These are phyloP conservation scores for Moringa oleifera DNA, from an alignment of 345 rosid species.

Conservation along the genomic window DNA sequence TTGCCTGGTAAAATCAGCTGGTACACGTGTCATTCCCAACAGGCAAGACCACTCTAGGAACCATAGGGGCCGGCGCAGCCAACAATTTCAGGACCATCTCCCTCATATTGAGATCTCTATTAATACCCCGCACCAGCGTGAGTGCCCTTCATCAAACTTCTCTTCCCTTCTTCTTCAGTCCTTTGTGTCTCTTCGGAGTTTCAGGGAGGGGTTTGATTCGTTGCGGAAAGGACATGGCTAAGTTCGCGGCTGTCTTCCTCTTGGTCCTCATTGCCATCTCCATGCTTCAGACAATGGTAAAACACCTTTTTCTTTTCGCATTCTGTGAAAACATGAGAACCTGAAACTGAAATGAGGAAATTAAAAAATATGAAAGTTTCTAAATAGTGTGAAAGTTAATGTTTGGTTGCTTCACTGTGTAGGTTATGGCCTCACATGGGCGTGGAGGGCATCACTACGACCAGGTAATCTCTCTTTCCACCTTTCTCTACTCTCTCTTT, in stretches of 20 bases:
- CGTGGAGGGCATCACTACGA: slow-evolving; percentile 41
- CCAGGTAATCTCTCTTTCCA: slow-evolving; percentile 6
- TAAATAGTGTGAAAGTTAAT: too few species aligned
- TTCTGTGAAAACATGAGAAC: too few species aligned
- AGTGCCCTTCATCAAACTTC: slow-evolving; percentile 30
- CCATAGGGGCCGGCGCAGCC: not conserved
- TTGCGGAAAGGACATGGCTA: slow-evolving; percentile 39
- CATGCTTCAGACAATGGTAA: slow-evolving; percentile 63
- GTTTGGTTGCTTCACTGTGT: not conserved
- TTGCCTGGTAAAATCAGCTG: too few species aligned
- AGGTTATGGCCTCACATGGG: slow-evolving; percentile 44
- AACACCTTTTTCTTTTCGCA: not conserved
- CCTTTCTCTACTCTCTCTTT: not conserved
- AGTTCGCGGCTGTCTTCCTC: slow-evolving; percentile 40
- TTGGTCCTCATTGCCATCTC: slow-evolving; percentile 55
- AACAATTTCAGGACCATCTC: not conserved
- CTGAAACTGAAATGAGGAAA: too few species aligned
- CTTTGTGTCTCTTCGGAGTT: too few species aligned
- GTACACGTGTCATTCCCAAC: not conserved
- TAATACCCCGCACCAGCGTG: slow-evolving; percentile 30
- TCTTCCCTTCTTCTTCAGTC: not conserved
- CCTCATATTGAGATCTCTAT: slow-evolving; percentile 16
- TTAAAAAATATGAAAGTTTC: too few species aligned
- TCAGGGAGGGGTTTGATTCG: slow-evolving; percentile 7
- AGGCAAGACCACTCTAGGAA: not conserved